phyloP scores from a whole-genome alignment of 1,284 basidiomycete genomes.

The Ceratobasidium sp. region DNA sequence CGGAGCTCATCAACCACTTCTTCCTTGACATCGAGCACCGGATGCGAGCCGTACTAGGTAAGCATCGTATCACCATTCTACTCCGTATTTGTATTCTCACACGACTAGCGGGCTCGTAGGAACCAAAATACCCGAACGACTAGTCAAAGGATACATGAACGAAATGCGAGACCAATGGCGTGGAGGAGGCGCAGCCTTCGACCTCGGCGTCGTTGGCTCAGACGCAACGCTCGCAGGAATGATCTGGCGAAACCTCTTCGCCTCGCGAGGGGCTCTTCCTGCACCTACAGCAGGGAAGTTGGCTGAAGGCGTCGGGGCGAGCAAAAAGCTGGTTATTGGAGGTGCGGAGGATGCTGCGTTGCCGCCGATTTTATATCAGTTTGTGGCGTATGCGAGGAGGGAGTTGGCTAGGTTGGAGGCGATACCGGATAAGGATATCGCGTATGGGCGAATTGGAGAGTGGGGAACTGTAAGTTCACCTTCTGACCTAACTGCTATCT shows the following conservation, averaged over 20 bases:
- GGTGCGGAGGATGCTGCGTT: conserved; percentile 74
- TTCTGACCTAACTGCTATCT: background rate
- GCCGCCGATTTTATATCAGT: conserved; percentile 77
- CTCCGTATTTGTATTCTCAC: background rate
- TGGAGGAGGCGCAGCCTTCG: conserved; percentile 83
- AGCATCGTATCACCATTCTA: conserved; percentile 14
- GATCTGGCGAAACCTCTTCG: conserved; percentile 93
- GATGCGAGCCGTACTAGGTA: conserved; percentile 80
- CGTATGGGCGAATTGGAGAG: conserved; percentile 27
- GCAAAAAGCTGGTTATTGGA: conserved; percentile 55
- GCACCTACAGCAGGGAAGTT: conserved; percentile 57
- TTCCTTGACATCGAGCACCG: conserved; percentile 95
- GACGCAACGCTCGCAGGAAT: conserved; percentile 88
- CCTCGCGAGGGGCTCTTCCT: conserved; percentile 65
- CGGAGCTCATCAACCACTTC: conserved; percentile 93
- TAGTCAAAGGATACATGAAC: conserved; percentile 91
- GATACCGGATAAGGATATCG: conserved; percentile 71
- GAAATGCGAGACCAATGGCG: conserved; percentile 91
- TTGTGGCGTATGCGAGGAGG: conserved; percentile 81
- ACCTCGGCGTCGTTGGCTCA: conserved; percentile 76
- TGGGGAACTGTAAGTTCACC: conserved; percentile 40
- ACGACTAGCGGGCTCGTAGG: conserved; percentile 8
- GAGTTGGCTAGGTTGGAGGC: conserved; percentile 80
- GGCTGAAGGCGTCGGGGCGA: conserved; percentile 60
- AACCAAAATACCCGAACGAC: conserved; percentile 71